phyloP scores from a whole-genome alignment of 164 flowering plant species.

The Tetrastigma voinierianum region DNA sequence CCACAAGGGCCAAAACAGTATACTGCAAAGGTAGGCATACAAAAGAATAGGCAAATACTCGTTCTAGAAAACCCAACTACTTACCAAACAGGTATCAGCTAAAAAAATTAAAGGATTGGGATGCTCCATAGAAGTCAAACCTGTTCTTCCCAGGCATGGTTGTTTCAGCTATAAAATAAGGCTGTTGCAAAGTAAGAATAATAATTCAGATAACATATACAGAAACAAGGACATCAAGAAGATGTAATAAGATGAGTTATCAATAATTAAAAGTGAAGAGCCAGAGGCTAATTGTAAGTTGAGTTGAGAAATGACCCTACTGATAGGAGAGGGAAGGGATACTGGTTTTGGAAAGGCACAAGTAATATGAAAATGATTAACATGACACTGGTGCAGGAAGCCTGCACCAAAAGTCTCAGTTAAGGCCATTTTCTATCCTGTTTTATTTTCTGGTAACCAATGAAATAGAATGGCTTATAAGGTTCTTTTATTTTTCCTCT shows the following conservation, averaged over 20 bases:
- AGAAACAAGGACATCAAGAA: background rate
- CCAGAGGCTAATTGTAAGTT: too few species aligned
- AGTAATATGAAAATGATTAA: too few species aligned
- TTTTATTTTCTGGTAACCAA: too few species aligned
- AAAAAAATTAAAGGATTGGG: conserved; percentile 81
- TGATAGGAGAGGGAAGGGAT: too few species aligned
- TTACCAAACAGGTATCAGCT: conserved; percentile 95
- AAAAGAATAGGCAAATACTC: background rate
- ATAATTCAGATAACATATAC: background rate
- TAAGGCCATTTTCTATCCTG: too few species aligned
- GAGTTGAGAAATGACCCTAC: too few species aligned
- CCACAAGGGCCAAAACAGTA: conserved; percentile 3
- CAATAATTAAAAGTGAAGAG: too few species aligned
- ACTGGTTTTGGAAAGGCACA: too few species aligned
- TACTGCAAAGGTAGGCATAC: background rate
- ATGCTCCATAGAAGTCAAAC: conserved; percentile 79
- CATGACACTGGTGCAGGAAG: too few species aligned
- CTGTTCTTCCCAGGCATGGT: conserved; percentile 85
- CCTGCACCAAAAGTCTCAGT: too few species aligned
- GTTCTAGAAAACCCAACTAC: conserved; percentile 31
- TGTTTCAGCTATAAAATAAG: conserved; percentile 81
- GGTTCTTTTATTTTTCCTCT: too few species aligned
- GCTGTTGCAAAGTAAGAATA: conserved; percentile 39
- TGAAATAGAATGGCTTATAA: too few species aligned
- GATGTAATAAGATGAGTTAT: background rate